Evolutionary conservation across 1,139 yeast genomes (phyloP), one percentile per base, ranked within the genome.

Genomic region (Pichia sp.): DNA sequence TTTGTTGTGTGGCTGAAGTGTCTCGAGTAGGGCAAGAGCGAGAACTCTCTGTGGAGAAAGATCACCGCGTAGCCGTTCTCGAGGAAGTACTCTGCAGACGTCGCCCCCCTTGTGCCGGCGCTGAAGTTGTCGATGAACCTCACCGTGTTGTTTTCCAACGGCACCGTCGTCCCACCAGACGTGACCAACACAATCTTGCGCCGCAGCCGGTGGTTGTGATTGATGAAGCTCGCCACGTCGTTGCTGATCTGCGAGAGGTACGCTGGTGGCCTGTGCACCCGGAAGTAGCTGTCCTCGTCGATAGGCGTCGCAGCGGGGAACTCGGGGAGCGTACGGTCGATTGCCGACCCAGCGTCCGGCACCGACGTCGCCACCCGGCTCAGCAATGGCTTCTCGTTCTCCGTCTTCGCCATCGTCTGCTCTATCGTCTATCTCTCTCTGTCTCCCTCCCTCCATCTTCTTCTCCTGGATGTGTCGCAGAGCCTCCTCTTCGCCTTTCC

Each of bases 141-240:
- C 16, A 93, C 99, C 0, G 99, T 95, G 64, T 95, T 93, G 69
- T 90, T 90, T 63, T 93, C 99, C 59, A 93, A 73, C 0, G 99
- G 99, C 0, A 95, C 99, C 0, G 98, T 91, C 1, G 99, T 93
- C 34, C 99, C 99, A n/a, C 99, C 99, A 10, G 93, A 83, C 0
- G 98, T 93, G 3, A 93, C 95, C 52, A 93, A 71, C 0, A 83
- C 98, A 21, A 93, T 78, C 55, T 74, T 78, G 51, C 79, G 78
- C 8, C 68, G 63, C 18, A 69, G 53, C 36, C 59, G 49, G 41
- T 69, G 61, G 59, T 80, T 83, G 59, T 60, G 70, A 21, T 75
- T 69, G 43, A 90, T 76, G 65, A 93, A 91, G 2, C 75, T 75
- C 5, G 71, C 65, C 10, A 87, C 82, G 55, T 83, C 81, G 10